Conservation (phyloP, 192 early-diverging fungal genomes). For the Kappamyces sp. region DNA sequence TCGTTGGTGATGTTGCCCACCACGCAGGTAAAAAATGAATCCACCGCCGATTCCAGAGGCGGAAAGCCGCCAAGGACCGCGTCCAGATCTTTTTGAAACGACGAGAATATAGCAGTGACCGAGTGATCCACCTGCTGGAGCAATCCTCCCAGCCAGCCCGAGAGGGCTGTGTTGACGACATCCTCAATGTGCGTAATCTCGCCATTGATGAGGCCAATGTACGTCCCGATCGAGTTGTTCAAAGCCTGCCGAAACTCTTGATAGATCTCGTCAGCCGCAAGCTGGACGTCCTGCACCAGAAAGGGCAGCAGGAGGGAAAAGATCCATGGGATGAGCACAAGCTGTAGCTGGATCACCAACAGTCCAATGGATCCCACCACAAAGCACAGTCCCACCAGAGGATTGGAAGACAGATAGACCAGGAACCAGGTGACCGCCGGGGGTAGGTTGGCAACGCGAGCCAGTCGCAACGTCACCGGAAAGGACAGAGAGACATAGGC, state of each 20-base stretch:
- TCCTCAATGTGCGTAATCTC: not conserved
- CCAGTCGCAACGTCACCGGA: no score
- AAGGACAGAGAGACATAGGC: no score
- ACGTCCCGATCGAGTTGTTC: not conserved
- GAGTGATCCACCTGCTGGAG: not conserved
- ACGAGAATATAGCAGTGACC: constrained; percentile 3
- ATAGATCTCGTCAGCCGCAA: not conserved
- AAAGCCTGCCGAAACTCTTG: not conserved
- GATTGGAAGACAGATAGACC: not conserved
- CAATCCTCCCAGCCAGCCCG: not conserved
- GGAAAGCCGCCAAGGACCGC: not conserved
- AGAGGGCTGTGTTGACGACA: not conserved
- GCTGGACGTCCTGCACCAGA: not conserved
- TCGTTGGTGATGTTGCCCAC: not conserved
- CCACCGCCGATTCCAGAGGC: not conserved
- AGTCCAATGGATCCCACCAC: constrained; percentile 4
- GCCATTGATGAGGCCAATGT: not conserved
- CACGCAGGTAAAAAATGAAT: not conserved
- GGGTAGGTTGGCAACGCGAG: not conserved
- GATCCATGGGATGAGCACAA: not conserved
- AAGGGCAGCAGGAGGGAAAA: not conserved
- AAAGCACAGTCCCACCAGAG: not conserved
- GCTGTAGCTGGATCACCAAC: not conserved
- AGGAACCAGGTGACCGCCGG: not conserved
- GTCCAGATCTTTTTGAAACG: not conserved